Conservation (phyloP, 2,329 filamentous ascomycete species). For the Sclerotinia spermophila region DNA sequence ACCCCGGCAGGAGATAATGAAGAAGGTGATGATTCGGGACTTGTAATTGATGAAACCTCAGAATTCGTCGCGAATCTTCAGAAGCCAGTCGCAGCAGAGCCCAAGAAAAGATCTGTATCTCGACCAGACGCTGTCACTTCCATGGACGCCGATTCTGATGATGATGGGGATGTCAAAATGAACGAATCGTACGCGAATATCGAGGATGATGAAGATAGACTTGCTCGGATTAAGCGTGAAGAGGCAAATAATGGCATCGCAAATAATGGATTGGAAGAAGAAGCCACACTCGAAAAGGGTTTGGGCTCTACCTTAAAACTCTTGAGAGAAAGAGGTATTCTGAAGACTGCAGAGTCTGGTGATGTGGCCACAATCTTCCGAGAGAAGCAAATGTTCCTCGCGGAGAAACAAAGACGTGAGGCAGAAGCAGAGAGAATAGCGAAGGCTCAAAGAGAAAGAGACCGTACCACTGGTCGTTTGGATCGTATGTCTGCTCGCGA, state of each 20-base stretch:
- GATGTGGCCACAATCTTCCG: constrained; percentile 65
- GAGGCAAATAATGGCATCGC: constrained; percentile 52
- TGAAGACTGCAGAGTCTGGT: constrained; percentile 60
- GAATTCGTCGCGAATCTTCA: constrained; percentile 88
- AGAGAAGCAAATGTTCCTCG: constrained; percentile 73
- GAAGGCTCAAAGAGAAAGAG: constrained; percentile 78
- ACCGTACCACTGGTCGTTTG: constrained; percentile 74
- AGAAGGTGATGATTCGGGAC: constrained; percentile 53
- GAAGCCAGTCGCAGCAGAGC: constrained; percentile 57
- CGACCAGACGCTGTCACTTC: constrained; percentile 42
- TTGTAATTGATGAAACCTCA: constrained; percentile 94
- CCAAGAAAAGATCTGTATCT: constrained; percentile 40
- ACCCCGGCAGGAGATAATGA: constrained; percentile 57
- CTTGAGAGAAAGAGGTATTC: constrained; percentile 78
- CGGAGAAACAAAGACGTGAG: constrained; percentile 73
- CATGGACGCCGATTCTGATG: constrained; percentile 44
- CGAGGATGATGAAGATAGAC: constrained; percentile 45
- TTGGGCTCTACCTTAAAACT: constrained; percentile 79
- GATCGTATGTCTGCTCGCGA: constrained; percentile 90
- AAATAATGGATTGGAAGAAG: constrained; percentile 75
- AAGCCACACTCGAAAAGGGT: constrained; percentile 73
- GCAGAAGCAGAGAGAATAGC: constrained; percentile 76
- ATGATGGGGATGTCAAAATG: constrained; percentile 41
- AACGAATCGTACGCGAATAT: constrained; percentile 37
- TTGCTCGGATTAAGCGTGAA: constrained; percentile 49